Evolutionary conservation across 2,329 filamentous ascomycete genomes (phyloP), one percentile per base, ranked within the genome.

Genomic region (Neopestalotiopsis sp.): DNA sequence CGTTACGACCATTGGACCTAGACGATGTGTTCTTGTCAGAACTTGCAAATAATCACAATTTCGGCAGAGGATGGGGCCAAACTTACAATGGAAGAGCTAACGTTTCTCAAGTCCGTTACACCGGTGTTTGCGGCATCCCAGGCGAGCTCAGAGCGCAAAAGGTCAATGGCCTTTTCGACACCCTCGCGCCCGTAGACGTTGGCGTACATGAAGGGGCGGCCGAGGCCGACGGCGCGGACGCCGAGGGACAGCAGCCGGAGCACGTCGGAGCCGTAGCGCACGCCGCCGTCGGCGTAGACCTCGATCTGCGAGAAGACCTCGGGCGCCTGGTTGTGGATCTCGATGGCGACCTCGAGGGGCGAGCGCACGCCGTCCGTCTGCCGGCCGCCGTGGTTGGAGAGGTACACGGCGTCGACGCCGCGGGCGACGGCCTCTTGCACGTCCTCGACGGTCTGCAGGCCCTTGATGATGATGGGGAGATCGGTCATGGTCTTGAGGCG

Each of bases 171-270:
- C 70, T 77, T 79, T 67, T 74, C 72, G 1, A 87, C 84, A 38
- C 85, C 85, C 5, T 79, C 78, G 34, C 76, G 75, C 7, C 85
- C 85, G 70, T 82, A 87, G 24, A 82, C 75, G 71, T 86, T 86
- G n/a, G 83, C 80, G 72, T 80, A 87, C 83, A 87, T 85, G 70
- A 84, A 79, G 13, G 82, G 79, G n/a, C 84, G 74, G 10, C 83
- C 84, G 4, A 87, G 70, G n/a, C 84, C 74, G 24, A 81, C 78
- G 34, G 76, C 77, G 9, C 72, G 70, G 9, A 79, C 79, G 6
- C 79, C 79, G 12, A 80, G 73, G 0, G 79, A 77, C 5, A 81
- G 73, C 20, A 79, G 67, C 70, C 79, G 78, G 58, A 80, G 68
- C 4, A 78, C 73, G 68, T 81, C 79, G 58, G 73, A 71, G 17